Evolutionary conservation across 345 rosid genomes (phyloP).

Genomic region (Citrus australasica): DNA sequence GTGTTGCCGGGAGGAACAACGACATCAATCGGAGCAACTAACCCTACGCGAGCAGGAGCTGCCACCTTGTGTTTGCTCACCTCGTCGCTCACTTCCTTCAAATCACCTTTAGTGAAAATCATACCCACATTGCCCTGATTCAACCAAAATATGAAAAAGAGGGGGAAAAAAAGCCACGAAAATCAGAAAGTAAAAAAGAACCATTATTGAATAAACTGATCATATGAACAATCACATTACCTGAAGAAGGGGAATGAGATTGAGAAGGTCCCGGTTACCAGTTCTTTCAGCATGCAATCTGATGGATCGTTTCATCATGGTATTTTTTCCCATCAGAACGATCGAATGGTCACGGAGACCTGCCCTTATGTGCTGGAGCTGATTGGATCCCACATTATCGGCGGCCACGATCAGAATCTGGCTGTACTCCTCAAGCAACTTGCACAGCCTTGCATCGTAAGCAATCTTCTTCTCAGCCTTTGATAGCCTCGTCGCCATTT

Average conservation of each 20-base stretch:
- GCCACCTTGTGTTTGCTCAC: slow-evolving; percentile 97
- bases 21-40: slow-evolving; percentile 88
- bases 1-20: slow-evolving; percentile 96
- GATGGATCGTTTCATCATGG: slow-evolving; percentile 92
- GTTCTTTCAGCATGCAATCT: slow-evolving; percentile 74
- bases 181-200: background rate
- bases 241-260: slow-evolving; percentile 81
- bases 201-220: background rate
- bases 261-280: slow-evolving; percentile 53
- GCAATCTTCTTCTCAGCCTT: slow-evolving; percentile 78
- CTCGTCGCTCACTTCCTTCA: slow-evolving; percentile 95
- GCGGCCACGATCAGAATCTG: slow-evolving; percentile 80
- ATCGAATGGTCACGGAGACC: slow-evolving; percentile 81
- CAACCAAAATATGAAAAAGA: background rate
- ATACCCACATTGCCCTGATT: slow-evolving; percentile 86
- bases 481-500: slow-evolving; percentile 43
- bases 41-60: slow-evolving; percentile 98
- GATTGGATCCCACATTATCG: slow-evolving; percentile 89
- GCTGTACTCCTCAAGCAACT: slow-evolving; percentile 65
- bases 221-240: slow-evolving; percentile 14
- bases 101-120: slow-evolving; percentile 94
- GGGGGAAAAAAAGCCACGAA: background rate
- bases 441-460: slow-evolving; percentile 75
- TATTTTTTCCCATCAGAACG: slow-evolving; percentile 90
- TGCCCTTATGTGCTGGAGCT: slow-evolving; percentile 75